These are phyloP conservation scores for Pouteria campechiana DNA, from an alignment of 179 eudicot species.

Conservation along the genomic window DNA sequence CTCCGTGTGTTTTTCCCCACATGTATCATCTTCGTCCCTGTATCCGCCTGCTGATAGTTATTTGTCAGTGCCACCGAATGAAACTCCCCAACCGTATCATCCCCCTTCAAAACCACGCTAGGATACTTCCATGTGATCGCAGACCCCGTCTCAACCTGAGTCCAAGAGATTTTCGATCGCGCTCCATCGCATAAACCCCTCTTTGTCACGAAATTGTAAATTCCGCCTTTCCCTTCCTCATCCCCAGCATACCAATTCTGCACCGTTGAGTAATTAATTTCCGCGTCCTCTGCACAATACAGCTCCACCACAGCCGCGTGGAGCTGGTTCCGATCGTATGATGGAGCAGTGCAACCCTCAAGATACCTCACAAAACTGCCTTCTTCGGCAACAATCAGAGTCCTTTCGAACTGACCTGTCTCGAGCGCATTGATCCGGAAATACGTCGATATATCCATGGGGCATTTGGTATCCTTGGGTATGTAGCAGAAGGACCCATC, in stretches of 20 bases:
- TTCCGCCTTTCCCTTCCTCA: constrained; percentile 83
- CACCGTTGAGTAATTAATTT: constrained; percentile 87
- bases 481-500: constrained; percentile 93
- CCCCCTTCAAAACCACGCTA: constrained; percentile 88
- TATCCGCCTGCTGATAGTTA: constrained; percentile 88
- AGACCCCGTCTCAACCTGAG: constrained; percentile 95
- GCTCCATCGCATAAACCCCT: constrained; percentile 80
- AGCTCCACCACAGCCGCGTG: constrained; percentile 98
- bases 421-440: constrained; percentile 88
- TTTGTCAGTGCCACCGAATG: constrained; percentile 93
- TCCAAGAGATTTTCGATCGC: constrained; percentile 91
- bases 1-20: constrained; percentile 89
- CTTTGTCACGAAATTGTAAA: constrained; percentile 86
- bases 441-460: constrained; percentile 97
- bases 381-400: constrained; percentile 88
- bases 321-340: constrained; percentile 85
- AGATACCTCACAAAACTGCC: constrained; percentile 89
- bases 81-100: constrained; percentile 88
- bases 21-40: constrained; percentile 96
- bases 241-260: constrained; percentile 99
- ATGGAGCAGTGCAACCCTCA: constrained; percentile 95
- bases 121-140: constrained; percentile 99
- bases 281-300: constrained; percentile 61
- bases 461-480: constrained; percentile 69
- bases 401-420: constrained; percentile 93